phyloP scores from a whole-genome alignment of 148 eudicot species.

The Agrostemma githago region DNA sequence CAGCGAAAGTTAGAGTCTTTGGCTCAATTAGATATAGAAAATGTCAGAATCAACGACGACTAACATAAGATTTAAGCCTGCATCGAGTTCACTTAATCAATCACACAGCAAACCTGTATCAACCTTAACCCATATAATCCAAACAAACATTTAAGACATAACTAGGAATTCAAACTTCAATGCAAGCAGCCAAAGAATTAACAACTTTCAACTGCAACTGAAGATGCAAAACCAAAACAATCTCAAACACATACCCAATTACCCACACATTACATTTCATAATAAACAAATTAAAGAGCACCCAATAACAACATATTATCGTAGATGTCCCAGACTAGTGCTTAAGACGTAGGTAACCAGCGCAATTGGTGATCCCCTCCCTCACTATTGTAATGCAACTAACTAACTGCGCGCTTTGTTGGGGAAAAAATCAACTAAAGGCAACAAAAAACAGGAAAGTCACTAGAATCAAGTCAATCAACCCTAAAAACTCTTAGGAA shows the following conservation, averaged over 20 bases:
- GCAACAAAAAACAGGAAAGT: not conserved
- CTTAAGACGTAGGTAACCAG: no score
- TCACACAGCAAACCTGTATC: not conserved
- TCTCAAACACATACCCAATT: no score
- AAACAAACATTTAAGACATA: not conserved
- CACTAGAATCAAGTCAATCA: conserved; percentile 2
- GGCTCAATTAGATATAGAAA: not conserved
- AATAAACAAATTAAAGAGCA: not conserved
- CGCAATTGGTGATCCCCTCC: no score
- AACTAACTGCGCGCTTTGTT: no score
- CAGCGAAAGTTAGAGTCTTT: not conserved
- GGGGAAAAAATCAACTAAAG: no score
- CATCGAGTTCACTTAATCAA: not conserved
- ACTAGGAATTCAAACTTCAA: not conserved
- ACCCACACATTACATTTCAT: no score
- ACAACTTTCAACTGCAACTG: not conserved
- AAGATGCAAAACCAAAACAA: not conserved
- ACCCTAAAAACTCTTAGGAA: not conserved
- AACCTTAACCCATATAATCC: conserved; percentile 2
- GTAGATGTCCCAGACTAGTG: no score
- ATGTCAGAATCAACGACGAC: not conserved
- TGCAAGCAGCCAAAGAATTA: not conserved
- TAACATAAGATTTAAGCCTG: no score
- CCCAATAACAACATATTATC: not conserved
- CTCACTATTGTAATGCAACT: no score